Percentiles rank a stretch among this genome's conserved stretches.
These are phyloP conservation scores for Acer campestre DNA, from an alignment of 345 rosid genomes.

Conservation along the genomic window DNA sequence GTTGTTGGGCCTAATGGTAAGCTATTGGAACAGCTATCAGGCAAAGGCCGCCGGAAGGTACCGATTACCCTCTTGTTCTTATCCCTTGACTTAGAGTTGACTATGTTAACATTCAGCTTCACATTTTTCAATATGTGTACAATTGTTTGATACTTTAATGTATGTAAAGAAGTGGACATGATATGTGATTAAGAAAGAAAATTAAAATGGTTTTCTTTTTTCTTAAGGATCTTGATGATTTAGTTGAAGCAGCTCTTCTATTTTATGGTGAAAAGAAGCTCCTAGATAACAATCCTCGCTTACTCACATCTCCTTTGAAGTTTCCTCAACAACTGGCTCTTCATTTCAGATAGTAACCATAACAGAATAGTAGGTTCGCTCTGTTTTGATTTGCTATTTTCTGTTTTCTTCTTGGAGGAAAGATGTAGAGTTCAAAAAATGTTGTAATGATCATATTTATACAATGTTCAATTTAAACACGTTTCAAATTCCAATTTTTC, in stretches of 20 bases:
- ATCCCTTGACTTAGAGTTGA: neutral
- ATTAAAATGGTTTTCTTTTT: conserved; percentile 10
- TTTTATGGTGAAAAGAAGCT: conserved; percentile 74
- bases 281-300: conserved; percentile 79
- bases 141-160: neutral
- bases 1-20: conserved; percentile 84
- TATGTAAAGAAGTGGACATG: neutral
- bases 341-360: conserved; percentile 95
- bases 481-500: too few relatives aligned
- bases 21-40: conserved; percentile 78
- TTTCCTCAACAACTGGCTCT: conserved; percentile 84
- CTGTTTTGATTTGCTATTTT: neutral
- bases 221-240: conserved; percentile 79
- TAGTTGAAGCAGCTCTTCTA: conserved; percentile 81
- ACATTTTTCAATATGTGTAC: neutral
- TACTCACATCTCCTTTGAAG: conserved; percentile 78
- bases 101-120: neutral
- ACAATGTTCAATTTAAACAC: too few relatives aligned
- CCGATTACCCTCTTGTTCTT: conserved; percentile 16
- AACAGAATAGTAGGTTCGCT: conserved; percentile 75
- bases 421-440: too few relatives aligned
- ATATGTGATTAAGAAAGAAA: neutral
- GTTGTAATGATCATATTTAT: too few relatives aligned
- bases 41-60: conserved; percentile 92
- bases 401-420: too few relatives aligned